These are phyloP conservation scores for Suillus spraguei DNA, from an alignment of 768 basidiomycete species.

Conservation along the genomic window DNA sequence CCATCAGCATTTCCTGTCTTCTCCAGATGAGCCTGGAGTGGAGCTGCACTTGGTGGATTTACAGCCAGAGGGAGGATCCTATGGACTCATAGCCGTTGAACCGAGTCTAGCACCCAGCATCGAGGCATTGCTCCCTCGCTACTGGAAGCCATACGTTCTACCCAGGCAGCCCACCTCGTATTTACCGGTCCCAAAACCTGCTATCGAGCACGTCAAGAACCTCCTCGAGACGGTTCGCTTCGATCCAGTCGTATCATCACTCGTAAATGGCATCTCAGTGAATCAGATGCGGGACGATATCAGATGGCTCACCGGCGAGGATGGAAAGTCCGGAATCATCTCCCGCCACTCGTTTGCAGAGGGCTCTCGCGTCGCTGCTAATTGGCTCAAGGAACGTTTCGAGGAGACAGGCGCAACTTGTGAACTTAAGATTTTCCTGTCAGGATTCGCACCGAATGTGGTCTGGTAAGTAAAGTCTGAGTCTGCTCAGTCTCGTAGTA, in stretches of 20 bases:
- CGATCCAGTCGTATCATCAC: conserved; percentile 64
- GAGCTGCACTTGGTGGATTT: conserved; percentile 29
- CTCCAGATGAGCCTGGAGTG: conserved; percentile 12
- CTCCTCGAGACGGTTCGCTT: conserved; percentile 66
- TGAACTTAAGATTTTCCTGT: conserved; percentile 62
- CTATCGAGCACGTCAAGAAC: conserved; percentile 55
- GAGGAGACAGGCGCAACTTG: conserved; percentile 79
- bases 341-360: conserved; percentile 82
- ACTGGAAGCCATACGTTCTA: conserved; percentile 71
- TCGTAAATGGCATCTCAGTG: conserved; percentile 70
- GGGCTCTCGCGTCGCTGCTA: conserved; percentile 65
- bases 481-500: neutral
- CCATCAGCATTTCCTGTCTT: conserved; percentile 23
- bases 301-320: conserved; percentile 85
- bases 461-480: conserved; percentile 59
- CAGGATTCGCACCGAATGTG: conserved; percentile 84
- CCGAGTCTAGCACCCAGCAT: conserved; percentile 44
- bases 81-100: conserved; percentile 54
- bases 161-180: conserved; percentile 50
- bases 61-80: conserved; percentile 44
- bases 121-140: conserved; percentile 67
- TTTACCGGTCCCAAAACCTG: conserved; percentile 57
- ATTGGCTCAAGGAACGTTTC: conserved; percentile 73
- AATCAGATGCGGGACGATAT: conserved; percentile 70
- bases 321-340: conserved; percentile 66